Evolutionary conservation across 2,329 filamentous ascomycete genomes (phyloP).

Genomic region (Fusarium secorum): DNA sequence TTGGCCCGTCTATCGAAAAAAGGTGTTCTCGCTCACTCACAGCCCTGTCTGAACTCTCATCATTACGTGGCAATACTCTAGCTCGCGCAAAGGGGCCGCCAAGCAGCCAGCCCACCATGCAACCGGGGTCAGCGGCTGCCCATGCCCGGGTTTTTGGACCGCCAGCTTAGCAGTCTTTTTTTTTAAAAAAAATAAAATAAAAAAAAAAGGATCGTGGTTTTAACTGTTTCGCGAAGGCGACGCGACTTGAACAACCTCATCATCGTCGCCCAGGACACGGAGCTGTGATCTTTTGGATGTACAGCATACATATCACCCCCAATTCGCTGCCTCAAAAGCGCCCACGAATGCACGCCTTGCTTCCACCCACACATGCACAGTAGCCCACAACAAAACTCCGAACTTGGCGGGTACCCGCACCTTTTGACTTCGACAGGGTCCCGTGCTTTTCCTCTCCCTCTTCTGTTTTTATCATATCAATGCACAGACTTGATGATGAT

Average conservation of each 20-base stretch:
- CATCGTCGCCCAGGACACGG: background rate
- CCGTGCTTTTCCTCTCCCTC: slow-evolving; percentile 5
- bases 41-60: slow-evolving; percentile 33
- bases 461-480: slow-evolving; percentile 21
- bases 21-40: slow-evolving; percentile 8
- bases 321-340: background rate
- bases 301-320: background rate
- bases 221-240: background rate
- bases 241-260: background rate
- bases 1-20: background rate
- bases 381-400: slow-evolving; percentile 32
- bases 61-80: slow-evolving; percentile 44
- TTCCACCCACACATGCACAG: slow-evolving; percentile 8
- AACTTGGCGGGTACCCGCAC: slow-evolving; percentile 30
- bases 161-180: slow-evolving; percentile 6
- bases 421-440: slow-evolving; percentile 32
- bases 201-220: slow-evolving; percentile 16
- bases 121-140: slow-evolving; percentile 32
- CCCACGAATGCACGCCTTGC: slow-evolving; percentile 18
- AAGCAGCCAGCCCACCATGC: slow-evolving; percentile 35
- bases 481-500: slow-evolving; percentile 32
- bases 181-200: too few relatives aligned
- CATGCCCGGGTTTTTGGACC: slow-evolving; percentile 26
- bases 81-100: slow-evolving; percentile 42
- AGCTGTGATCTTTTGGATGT: background rate